phyloP scores from a whole-genome alignment of 2,329 filamentous ascomycete genomes.

The Aspergillus arachidicola region DNA sequence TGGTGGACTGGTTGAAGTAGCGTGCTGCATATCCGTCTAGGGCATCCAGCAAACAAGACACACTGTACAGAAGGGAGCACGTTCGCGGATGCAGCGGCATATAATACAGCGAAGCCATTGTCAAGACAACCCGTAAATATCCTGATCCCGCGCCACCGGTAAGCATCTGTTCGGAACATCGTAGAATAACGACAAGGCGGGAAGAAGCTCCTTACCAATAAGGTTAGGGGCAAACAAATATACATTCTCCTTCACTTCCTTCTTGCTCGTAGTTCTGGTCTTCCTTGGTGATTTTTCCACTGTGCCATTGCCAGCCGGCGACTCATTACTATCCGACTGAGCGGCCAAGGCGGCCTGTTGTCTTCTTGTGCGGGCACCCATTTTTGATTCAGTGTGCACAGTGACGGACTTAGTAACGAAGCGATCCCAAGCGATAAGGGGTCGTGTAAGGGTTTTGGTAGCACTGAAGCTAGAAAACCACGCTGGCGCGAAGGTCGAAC shows the following conservation, averaged over 20 bases:
- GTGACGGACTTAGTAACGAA: not conserved
- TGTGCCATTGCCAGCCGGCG: constrained; percentile 33
- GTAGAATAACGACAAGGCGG: not conserved
- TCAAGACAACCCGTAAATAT: constrained; percentile 76
- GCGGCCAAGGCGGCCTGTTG: constrained; percentile 40
- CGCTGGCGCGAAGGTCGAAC: not conserved
- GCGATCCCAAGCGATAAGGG: not conserved
- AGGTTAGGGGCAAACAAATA: constrained; percentile 82
- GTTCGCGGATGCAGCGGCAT: constrained; percentile 98
- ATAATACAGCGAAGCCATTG: constrained; percentile 92
- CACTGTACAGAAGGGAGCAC: constrained; percentile 80
- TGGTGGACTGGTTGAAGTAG: constrained; percentile 84
- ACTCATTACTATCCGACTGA: constrained; percentile 35
- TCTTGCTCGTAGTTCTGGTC: constrained; percentile 30
- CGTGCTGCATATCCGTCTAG: constrained; percentile 93
- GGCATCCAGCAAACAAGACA: constrained; percentile 94
- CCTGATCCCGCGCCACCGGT: constrained; percentile 51
- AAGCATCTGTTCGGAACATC: not conserved
- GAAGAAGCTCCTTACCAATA: constrained; percentile 62
- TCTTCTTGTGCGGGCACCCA: constrained; percentile 43
- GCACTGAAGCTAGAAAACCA: not conserved
- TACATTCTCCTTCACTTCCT: constrained; percentile 67
- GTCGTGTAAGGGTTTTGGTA: not conserved
- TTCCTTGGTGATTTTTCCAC: constrained; percentile 35
- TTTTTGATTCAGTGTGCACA: constrained; percentile 19